Percentiles rank a stretch among this genome's conserved stretches.
phyloP scores from a whole-genome alignment of 768 basidiomycete species.

The Chalciporus piperatus region DNA sequence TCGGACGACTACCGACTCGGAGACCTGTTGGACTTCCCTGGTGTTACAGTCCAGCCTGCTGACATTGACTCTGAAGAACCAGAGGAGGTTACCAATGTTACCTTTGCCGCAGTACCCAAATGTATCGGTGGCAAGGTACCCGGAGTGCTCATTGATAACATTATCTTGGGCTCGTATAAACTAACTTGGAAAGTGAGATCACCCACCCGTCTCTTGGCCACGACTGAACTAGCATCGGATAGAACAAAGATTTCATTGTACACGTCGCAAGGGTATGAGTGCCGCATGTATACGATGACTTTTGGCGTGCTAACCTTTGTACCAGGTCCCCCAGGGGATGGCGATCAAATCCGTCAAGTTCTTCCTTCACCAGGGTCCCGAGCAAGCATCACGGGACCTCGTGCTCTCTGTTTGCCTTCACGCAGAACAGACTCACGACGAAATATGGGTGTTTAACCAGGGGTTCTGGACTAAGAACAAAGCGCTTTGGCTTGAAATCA shows the following conservation, averaged over 20 bases:
- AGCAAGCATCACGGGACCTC: slow-evolving; percentile 49
- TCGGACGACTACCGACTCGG: slow-evolving; percentile 46
- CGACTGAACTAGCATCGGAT: slow-evolving; percentile 3
- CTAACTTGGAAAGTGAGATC: slow-evolving; percentile 56
- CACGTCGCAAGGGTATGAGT: slow-evolving; percentile 47
- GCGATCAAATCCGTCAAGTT: slow-evolving; percentile 36
- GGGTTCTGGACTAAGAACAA: slow-evolving; percentile 66
- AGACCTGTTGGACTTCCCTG: slow-evolving; percentile 52
- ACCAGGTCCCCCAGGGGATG: slow-evolving; percentile 31
- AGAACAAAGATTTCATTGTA: slow-evolving; percentile 58
- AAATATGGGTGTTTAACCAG: slow-evolving; percentile 77
- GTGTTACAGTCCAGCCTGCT: slow-evolving; percentile 41
- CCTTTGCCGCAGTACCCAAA: slow-evolving; percentile 50
- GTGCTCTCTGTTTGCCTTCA: slow-evolving; percentile 53
- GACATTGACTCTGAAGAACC: slow-evolving; percentile 45
- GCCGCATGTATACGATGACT: background rate
- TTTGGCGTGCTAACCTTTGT: background rate
- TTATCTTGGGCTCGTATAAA: slow-evolving; percentile 54
- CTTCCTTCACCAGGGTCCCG: slow-evolving; percentile 60
- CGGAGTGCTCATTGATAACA: slow-evolving; percentile 51
- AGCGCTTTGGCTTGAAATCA: slow-evolving; percentile 57
- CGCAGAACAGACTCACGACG: slow-evolving; percentile 53
- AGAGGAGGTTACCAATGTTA: slow-evolving; percentile 46
- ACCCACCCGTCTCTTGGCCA: background rate
- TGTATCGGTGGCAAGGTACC: slow-evolving; percentile 36